phyloP scores from a whole-genome alignment of 768 basidiomycete species.

The Clitopilus passeckerianus region DNA sequence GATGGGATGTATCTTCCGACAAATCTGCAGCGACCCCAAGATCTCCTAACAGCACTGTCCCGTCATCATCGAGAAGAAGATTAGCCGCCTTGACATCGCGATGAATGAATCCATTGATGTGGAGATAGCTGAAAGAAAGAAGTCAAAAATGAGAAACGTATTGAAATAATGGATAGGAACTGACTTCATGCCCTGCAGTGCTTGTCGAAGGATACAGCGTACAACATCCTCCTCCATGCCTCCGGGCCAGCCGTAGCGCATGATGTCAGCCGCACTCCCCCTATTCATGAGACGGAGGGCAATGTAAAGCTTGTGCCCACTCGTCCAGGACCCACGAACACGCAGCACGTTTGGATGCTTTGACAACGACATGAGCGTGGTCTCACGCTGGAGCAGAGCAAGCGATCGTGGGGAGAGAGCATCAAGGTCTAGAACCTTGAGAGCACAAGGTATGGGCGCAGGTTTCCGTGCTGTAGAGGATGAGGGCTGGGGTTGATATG shows the following conservation, averaged over 20 bases:
- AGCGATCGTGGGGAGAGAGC: conserved; percentile 65
- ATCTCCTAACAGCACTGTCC: conserved; percentile 87
- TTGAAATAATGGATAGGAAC: conserved; percentile 16
- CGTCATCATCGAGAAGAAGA: conserved; percentile 85
- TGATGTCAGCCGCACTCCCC: conserved; percentile 81
- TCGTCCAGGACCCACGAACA: conserved; percentile 86
- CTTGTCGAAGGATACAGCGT: conserved; percentile 79
- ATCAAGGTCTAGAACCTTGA: conserved; percentile 90
- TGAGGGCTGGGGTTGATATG: conserved; percentile 38
- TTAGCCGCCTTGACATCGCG: conserved; percentile 95
- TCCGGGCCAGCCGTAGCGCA: conserved; percentile 80
- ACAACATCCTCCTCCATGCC: conserved; percentile 90
- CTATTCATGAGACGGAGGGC: conserved; percentile 88
- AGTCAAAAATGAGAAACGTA: conserved; percentile 1
- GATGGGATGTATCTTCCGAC: conserved; percentile 51
- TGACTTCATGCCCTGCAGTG: conserved; percentile 83
- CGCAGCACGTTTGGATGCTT: conserved; percentile 94
- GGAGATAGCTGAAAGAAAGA: conserved; percentile 58
- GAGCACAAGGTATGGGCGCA: conserved; percentile 57
- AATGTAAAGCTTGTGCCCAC: conserved; percentile 79
- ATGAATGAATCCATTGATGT: conserved; percentile 87
- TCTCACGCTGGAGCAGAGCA: conserved; percentile 76
- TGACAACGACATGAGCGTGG: conserved; percentile 86
- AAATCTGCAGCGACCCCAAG: conserved; percentile 89
- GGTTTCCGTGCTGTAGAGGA: conserved; percentile 8